These are phyloP conservation scores for Calonectria multiphialidica DNA, from an alignment of 2,329 filamentous ascomycete species.

Conservation along the genomic window DNA sequence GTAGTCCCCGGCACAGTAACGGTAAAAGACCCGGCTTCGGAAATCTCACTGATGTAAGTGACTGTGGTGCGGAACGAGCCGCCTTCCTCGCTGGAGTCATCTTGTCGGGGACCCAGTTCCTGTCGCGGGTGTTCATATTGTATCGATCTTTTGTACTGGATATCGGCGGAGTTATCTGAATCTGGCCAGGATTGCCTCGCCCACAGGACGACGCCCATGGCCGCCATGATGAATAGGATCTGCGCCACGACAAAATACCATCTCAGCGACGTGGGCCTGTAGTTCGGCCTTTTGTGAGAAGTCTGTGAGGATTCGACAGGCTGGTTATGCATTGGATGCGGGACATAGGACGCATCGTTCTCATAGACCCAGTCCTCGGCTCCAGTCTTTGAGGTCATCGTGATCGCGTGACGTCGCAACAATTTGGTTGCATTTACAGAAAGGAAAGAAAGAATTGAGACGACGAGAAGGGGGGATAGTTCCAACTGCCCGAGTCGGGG, in stretches of 20 bases:
- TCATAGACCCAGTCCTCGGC: background rate
- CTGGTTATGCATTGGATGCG: background rate
- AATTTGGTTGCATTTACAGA: background rate
- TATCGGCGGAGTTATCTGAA: slow-evolving; percentile 36
- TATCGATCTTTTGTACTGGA: slow-evolving; percentile 26
- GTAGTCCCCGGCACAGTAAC: slow-evolving; percentile 8
- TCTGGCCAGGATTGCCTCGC: slow-evolving; percentile 37
- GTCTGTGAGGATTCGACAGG: background rate
- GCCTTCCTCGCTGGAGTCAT: background rate
- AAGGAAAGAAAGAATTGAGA: background rate
- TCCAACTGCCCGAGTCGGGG: background rate
- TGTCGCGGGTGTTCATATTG: background rate
- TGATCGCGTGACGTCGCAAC: background rate
- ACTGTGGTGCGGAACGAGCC: background rate
- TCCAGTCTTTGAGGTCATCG: background rate
- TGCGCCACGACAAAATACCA: slow-evolving; percentile 39
- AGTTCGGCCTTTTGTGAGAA: slow-evolving; percentile 25
- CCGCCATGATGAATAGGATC: slow-evolving; percentile 30
- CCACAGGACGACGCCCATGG: slow-evolving; percentile 39
- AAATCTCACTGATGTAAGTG: background rate
- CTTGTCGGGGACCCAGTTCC: background rate
- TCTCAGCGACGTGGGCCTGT: slow-evolving; percentile 39
- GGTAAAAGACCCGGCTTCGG: background rate
- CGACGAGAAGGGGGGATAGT: background rate
- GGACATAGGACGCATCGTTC: background rate